Conservation (phyloP, 768 basidiomycete genomes). For the Plicaturopsis crispa region DNA sequence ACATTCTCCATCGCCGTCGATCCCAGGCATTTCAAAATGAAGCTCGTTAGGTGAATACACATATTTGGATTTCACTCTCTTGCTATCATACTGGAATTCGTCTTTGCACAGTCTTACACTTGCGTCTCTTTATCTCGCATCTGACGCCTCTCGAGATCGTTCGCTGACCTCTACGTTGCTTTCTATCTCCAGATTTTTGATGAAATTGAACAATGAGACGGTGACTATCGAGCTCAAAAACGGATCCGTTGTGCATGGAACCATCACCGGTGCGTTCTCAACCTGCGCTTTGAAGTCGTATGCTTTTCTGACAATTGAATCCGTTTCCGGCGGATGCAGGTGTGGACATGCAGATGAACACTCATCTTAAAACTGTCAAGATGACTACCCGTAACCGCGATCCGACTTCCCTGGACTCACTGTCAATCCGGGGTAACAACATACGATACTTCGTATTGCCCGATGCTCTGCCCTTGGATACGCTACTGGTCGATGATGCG, state of each 20-base stretch:
- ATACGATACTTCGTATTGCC: constrained; percentile 97
- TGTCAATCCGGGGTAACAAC: constrained; percentile 95
- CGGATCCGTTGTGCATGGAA: constrained; percentile 90
- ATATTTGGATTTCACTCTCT: too few relatives aligned
- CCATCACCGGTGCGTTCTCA: constrained; percentile 76
- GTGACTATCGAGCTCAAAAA: constrained; percentile 98
- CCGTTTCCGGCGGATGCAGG: constrained; percentile 56
- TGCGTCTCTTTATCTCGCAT: too few relatives aligned
- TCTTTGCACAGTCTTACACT: too few relatives aligned
- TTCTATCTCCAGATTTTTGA: constrained; percentile 71
- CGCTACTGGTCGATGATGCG: constrained; percentile 93
- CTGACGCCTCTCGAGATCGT: too few relatives aligned
- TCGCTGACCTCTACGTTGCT: too few relatives aligned
- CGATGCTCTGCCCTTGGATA: constrained; percentile 93
- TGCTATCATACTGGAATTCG: too few relatives aligned
- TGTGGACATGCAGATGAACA: constrained; percentile 99
- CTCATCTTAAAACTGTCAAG: constrained; percentile 95
- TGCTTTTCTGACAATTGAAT: constrained; percentile 4
- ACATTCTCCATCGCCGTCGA: too few relatives aligned
- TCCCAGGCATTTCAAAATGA: too few relatives aligned
- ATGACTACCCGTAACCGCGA: constrained; percentile 91
- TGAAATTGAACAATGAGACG: constrained; percentile 99
- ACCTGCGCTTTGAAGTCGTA: constrained; percentile 1
- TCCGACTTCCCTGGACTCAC: constrained; percentile 76
- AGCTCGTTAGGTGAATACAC: too few relatives aligned